These are phyloP conservation scores for Zymoseptoria tritici DNA, from an alignment of 2,329 filamentous ascomycete genomes.

Conservation along the genomic window DNA sequence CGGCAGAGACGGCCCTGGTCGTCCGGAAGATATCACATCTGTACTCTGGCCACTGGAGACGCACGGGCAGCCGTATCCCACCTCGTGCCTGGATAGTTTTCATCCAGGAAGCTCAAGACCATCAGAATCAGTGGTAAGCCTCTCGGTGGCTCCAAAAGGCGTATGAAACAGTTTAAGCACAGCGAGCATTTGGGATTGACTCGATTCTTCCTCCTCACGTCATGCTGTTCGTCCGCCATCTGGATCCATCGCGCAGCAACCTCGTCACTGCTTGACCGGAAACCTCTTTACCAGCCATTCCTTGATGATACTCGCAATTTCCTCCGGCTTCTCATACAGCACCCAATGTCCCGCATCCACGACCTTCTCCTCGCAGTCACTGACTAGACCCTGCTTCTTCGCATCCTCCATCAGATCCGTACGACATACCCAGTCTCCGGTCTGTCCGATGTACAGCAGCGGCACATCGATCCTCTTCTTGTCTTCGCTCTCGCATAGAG, in stretches of 20 bases:
- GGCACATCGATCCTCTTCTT: conserved; percentile 24
- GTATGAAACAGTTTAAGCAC: too few relatives aligned
- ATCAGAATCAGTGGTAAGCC: too few relatives aligned
- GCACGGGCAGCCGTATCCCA: too few relatives aligned
- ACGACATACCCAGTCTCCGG: conserved; percentile 23
- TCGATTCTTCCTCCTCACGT: too few relatives aligned
- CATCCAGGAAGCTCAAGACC: too few relatives aligned
- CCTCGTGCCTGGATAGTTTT: too few relatives aligned
- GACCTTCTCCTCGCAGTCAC: conserved; percentile 16
- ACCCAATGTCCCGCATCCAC: conserved; percentile 23
- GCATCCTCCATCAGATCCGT: conserved; percentile 18
- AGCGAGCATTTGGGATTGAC: too few relatives aligned
- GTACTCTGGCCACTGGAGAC: too few relatives aligned
- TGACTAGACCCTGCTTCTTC: conserved; percentile 18
- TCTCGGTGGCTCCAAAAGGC: too few relatives aligned
- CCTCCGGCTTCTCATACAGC: conserved; percentile 23
- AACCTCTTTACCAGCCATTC: conserved; percentile 27
- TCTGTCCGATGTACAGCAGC: conserved; percentile 30
- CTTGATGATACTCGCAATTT: conserved; percentile 17
- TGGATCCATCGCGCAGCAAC: not conserved
- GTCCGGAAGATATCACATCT: too few relatives aligned
- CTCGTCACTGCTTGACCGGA: conserved; percentile 18
- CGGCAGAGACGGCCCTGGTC: too few relatives aligned
- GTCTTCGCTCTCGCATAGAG: conserved; percentile 18
- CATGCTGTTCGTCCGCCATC: too few relatives aligned